These are phyloP conservation scores for Linum tenue DNA, from an alignment of 345 rosid genomes.

Conservation along the genomic window DNA sequence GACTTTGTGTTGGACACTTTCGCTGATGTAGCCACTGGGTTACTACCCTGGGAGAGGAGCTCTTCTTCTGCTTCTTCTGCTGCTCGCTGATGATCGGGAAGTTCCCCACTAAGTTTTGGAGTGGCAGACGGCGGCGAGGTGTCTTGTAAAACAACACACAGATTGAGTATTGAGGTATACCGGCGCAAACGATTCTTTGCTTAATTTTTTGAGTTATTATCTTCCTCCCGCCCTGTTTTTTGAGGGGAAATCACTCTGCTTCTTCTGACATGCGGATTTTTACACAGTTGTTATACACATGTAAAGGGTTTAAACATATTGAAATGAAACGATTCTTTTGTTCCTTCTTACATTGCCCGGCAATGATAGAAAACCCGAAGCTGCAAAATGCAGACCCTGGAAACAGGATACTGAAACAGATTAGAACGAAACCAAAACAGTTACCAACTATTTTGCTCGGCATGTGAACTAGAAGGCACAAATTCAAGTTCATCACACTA, in stretches of 20 bases:
- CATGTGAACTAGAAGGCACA: too few relatives aligned
- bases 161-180: background rate
- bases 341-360: background rate
- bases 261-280: slow-evolving; percentile 10
- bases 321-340: slow-evolving; percentile 20
- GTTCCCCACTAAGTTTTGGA: too few relatives aligned
- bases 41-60: slow-evolving; percentile 69
- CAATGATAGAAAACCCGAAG: too few relatives aligned
- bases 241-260: too few relatives aligned
- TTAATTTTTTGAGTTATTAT: slow-evolving; percentile 6
- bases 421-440: too few relatives aligned
- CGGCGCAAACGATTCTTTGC: slow-evolving; percentile 18
- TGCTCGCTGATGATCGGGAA: slow-evolving; percentile 7
- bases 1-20: slow-evolving; percentile 73
- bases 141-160: background rate
- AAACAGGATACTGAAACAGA: too few relatives aligned
- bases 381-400: too few relatives aligned
- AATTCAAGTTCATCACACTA: too few relatives aligned
- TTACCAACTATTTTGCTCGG: too few relatives aligned
- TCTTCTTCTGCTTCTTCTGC: slow-evolving; percentile 18
- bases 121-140: too few relatives aligned
- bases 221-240: background rate
- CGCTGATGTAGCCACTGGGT: slow-evolving; percentile 56
- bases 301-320: slow-evolving; percentile 21
- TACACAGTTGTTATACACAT: slow-evolving; percentile 28